These are phyloP conservation scores for Pleurotus salmoneostramineus DNA, from an alignment of 768 basidiomycete species.

Conservation along the genomic window DNA sequence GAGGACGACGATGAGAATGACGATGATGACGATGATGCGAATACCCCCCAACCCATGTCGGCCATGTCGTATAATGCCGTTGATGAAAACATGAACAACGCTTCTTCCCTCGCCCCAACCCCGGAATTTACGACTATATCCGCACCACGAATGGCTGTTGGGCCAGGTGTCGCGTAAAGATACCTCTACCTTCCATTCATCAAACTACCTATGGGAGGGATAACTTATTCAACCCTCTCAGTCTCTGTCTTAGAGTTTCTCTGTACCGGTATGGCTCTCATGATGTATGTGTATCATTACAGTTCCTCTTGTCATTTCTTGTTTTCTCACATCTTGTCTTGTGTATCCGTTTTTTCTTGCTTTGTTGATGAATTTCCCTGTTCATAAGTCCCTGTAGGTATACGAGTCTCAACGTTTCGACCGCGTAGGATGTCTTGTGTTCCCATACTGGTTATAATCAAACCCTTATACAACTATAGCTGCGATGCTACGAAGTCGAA, in stretches of 20 bases:
- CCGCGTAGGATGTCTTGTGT: neutral
- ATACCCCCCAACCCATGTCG: neutral
- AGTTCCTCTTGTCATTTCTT: neutral
- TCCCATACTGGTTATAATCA: too few species aligned
- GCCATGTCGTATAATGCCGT: neutral
- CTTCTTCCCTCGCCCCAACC: neutral
- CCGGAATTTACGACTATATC: neutral
- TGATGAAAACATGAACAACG: neutral
- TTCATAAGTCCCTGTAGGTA: too few species aligned
- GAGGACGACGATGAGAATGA: neutral
- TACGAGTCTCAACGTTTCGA: neutral
- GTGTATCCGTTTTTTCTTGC: neutral
- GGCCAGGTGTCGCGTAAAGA: neutral
- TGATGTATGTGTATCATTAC: neutral
- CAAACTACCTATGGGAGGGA: conserved; percentile 1
- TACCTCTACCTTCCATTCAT: neutral
- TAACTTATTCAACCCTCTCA: neutral
- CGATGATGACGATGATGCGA: neutral
- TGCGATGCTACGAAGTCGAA: too few species aligned
- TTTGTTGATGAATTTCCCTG: too few species aligned
- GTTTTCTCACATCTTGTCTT: neutral
- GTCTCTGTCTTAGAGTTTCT: neutral
- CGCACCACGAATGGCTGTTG: neutral
- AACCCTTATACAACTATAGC: too few species aligned
- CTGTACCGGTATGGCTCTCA: too few species aligned